Evolutionary conservation across 2,329 filamentous ascomycete genomes (phyloP).

Genomic region (Epichloe sp.): DNA sequence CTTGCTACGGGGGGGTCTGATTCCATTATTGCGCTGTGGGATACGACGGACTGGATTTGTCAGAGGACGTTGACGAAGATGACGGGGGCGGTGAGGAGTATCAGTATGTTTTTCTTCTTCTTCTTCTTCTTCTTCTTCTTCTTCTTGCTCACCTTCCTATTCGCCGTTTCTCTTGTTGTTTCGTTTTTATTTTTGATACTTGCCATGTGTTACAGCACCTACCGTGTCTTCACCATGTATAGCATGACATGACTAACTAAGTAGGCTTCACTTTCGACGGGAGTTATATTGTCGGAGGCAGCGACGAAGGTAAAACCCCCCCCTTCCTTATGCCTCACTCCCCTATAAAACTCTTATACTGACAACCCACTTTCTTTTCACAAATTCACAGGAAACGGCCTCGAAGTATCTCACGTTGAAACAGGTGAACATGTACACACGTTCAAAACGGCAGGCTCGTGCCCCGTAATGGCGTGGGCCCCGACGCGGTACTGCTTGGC

Average conservation of each 20-base stretch:
- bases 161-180: neutral
- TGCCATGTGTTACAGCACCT: neutral
- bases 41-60: slow-evolving; percentile 66
- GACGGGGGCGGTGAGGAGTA: slow-evolving; percentile 54
- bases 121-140: neutral
- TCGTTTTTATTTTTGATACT: neutral
- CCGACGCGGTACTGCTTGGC: slow-evolving; percentile 62
- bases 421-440: slow-evolving; percentile 61
- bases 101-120: slow-evolving; percentile 34
- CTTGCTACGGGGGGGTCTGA: slow-evolving; percentile 66
- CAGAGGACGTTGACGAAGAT: slow-evolving; percentile 57
- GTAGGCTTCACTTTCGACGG: slow-evolving; percentile 67
- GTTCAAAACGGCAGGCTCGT: slow-evolving; percentile 53
- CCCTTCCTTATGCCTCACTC: neutral
- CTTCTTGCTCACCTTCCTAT: neutral
- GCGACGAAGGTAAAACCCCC: slow-evolving; percentile 48
- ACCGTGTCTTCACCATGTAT: too few relatives aligned
- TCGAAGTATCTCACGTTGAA: slow-evolving; percentile 61
- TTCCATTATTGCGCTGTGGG: slow-evolving; percentile 64
- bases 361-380: neutral
- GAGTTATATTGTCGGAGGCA: slow-evolving; percentile 59
- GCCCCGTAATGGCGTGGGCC: slow-evolving; percentile 61
- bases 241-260: neutral
- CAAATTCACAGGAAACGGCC: slow-evolving; percentile 33
- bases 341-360: neutral